phyloP scores from a whole-genome alignment of 139 green algal species.

The Coelastrella sp. region DNA sequence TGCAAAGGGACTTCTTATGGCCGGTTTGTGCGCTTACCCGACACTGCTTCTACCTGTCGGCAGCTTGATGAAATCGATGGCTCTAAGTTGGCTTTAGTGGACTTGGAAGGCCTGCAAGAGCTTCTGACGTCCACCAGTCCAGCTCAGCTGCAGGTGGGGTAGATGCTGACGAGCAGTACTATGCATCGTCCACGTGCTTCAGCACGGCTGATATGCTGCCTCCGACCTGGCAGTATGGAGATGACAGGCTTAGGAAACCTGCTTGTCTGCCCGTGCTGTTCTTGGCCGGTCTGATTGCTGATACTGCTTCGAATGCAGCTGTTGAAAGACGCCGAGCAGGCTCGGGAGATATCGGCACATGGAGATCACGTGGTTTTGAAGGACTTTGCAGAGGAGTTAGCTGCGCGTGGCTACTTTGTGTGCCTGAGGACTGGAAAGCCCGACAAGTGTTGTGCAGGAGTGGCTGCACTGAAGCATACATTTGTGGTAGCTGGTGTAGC shows the following conservation, averaged over 20 bases:
- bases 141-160: constrained; percentile 1
- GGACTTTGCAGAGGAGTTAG: constrained; percentile 22
- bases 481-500: constrained; percentile 24
- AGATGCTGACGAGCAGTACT: neutral
- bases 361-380: constrained; percentile 3
- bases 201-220: no score
- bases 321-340: neutral
- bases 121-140: neutral
- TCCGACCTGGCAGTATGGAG: no score
- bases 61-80: constrained; percentile 12
- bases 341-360: neutral
- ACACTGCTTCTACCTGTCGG: neutral
- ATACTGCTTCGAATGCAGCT: neutral
- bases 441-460: neutral
- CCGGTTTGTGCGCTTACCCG: neutral
- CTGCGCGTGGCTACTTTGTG: neutral
- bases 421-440: constrained; percentile 26
- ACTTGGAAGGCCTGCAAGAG: neutral
- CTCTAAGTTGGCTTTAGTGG: neutral
- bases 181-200: no score
- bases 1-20: no score
- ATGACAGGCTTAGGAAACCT: no score
- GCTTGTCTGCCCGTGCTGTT: no score
- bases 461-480: constrained; percentile 16
- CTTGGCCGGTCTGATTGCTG: no score